These are phyloP conservation scores for Apophysomyces variabilis DNA, from an alignment of 371 early-diverging fungal genomes.

Conservation along the genomic window DNA sequence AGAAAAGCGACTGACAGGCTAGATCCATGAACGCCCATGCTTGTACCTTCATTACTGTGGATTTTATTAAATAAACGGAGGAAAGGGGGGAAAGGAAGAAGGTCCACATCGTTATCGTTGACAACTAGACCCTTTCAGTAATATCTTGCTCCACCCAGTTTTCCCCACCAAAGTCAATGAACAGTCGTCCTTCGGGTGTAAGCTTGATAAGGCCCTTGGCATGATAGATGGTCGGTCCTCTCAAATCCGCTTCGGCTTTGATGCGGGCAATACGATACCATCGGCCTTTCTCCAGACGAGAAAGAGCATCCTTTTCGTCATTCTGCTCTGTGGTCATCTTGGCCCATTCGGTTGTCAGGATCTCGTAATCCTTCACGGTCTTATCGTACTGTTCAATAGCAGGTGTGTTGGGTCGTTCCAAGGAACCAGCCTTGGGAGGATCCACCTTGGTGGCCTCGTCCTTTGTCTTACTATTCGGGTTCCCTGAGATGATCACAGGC, in stretches of 20 bases:
- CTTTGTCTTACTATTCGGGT: constrained; percentile 30
- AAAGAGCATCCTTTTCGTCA: constrained; percentile 14
- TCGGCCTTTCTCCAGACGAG: constrained; percentile 31
- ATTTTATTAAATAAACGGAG: too few relatives aligned
- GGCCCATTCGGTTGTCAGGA: constrained; percentile 35
- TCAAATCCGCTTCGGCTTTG: constrained; percentile 39
- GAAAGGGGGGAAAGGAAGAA: too few relatives aligned
- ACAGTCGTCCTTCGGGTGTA: constrained; percentile 21
- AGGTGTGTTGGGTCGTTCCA: constrained; percentile 19
- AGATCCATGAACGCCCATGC: too few relatives aligned
- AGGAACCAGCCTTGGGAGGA: constrained; percentile 22
- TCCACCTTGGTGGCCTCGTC: constrained; percentile 31
- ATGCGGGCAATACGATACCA: constrained; percentile 34
- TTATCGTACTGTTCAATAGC: constrained; percentile 27
- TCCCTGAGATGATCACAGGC: constrained; percentile 39
- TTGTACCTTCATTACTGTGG: too few relatives aligned
- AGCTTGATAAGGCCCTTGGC: constrained; percentile 26
- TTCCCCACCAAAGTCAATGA: constrained; percentile 26
- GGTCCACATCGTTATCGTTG: too few relatives aligned
- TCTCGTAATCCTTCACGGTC: constrained; percentile 28
- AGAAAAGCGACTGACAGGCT: too few relatives aligned
- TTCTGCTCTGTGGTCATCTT: constrained; percentile 29
- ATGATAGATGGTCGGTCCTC: constrained; percentile 43
- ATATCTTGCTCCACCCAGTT: constrained; percentile 28
- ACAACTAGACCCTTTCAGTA: constrained; percentile 27